A percentile compares a stretch with the other conserved stretches of the same genome.
These are phyloP conservation scores for Ustilago curta DNA, from an alignment of 1,284 basidiomycete genomes.

Conservation along the genomic window DNA sequence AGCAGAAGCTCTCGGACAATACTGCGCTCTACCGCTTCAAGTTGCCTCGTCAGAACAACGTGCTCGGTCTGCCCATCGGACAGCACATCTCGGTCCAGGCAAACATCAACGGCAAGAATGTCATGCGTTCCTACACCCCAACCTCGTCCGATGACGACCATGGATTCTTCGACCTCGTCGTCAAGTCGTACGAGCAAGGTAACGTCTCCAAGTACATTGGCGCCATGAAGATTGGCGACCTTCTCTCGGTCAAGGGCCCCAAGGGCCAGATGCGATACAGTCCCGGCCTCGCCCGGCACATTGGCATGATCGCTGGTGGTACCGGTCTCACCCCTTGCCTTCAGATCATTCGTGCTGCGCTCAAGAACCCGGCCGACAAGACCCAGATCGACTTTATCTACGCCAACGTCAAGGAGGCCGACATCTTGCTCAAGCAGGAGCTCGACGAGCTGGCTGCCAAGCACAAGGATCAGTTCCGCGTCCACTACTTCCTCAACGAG, in stretches of 20 bases:
- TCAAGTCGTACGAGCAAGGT: constrained; percentile 98
- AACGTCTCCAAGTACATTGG: constrained; percentile 88
- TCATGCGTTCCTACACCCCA: constrained; percentile 93
- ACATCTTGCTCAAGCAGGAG: constrained; percentile 81
- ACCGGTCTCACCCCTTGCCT: constrained; percentile 87
- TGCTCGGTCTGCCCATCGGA: constrained; percentile 92
- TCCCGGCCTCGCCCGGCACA: constrained; percentile 70
- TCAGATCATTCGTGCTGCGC: constrained; percentile 89
- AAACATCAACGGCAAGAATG: constrained; percentile 87
- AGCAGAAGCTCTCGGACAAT: constrained; percentile 90
- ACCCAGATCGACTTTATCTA: constrained; percentile 94
- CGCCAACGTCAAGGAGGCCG: constrained; percentile 80
- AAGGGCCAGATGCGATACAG: constrained; percentile 80
- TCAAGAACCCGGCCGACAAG: constrained; percentile 85
- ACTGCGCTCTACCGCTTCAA: constrained; percentile 94
- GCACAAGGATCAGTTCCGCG: constrained; percentile 77
- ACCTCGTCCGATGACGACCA: constrained; percentile 90
- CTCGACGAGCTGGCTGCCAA: constrained; percentile 81
- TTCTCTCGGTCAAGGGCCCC: constrained; percentile 89
- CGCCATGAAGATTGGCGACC: constrained; percentile 77
- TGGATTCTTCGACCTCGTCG: constrained; percentile 93
- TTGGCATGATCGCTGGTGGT: constrained; percentile 95
- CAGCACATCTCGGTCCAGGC: constrained; percentile 95
- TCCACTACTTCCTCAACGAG: constrained; percentile 92
- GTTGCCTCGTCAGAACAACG: constrained; percentile 78